A percentile compares a stretch with the other conserved stretches of the same genome.
Conservation (phyloP, 2,329 filamentous ascomycete genomes). For the Monosporascus sp. region DNA sequence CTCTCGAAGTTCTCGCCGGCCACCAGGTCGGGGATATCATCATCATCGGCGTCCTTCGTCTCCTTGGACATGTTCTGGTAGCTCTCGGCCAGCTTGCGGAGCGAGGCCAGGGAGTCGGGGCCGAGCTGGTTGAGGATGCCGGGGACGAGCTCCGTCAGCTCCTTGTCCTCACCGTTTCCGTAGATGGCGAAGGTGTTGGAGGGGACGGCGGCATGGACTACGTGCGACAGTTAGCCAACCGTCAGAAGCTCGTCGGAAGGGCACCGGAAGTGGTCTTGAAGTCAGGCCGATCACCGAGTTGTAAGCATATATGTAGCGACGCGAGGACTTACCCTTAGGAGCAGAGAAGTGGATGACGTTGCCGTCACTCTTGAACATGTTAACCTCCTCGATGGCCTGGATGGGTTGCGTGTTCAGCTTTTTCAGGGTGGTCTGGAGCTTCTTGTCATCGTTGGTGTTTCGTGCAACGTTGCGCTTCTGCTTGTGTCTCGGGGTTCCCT, state of each 20-base stretch:
- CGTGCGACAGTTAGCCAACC: not conserved
- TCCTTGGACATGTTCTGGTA: conserved; percentile 99
- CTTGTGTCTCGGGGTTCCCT: conserved; percentile 96
- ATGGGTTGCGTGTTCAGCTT: conserved; percentile 99
- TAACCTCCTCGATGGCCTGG: conserved; percentile 99
- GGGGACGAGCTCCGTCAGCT: conserved; percentile 97
- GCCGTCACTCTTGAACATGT: conserved; percentile 99
- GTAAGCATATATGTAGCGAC: no score
- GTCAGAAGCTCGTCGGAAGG: not conserved
- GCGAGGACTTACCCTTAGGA: conserved; percentile 74
- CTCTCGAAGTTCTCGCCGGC: conserved; percentile 97
- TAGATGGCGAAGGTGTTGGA: conserved; percentile 99
- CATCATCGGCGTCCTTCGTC: conserved; percentile 75
- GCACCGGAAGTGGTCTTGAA: no score
- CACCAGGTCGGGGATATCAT: conserved; percentile 95
- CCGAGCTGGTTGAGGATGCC: conserved; percentile 99
- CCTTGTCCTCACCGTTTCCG: conserved; percentile 98
- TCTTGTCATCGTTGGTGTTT: conserved; percentile 97
- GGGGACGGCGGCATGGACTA: conserved; percentile 94
- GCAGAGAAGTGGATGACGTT: conserved; percentile 99
- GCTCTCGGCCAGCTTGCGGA: conserved; percentile 97
- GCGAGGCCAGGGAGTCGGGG: conserved; percentile 92
- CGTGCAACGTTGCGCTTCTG: conserved; percentile 96
- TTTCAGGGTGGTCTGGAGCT: conserved; percentile 94
- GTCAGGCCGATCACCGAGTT: no score